Evolutionary conservation across 352 stramenopile species (phyloP), one percentile per base, ranked within the genome.

Genomic region (Globisporangium emineosum): DNA sequence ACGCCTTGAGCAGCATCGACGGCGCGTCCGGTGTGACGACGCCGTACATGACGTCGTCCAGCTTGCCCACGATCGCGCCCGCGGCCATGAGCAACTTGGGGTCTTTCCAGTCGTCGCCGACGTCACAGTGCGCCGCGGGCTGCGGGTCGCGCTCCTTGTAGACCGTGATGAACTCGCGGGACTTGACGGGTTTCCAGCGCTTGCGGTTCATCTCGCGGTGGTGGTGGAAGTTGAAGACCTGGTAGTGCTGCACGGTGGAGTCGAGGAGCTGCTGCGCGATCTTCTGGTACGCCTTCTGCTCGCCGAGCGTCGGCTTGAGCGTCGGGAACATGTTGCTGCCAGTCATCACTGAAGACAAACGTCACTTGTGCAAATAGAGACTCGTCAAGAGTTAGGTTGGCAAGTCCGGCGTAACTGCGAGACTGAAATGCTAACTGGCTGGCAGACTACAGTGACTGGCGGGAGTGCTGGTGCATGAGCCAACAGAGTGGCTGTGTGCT

Each of bases 121-220:
- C n/a, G 43, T 64, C 57, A 47, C 21, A 7, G 25, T 27, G 12
- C 6, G 17, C 27, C 23, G 2, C 12, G 2, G 19, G 23, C 15
- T 47, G 21, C 21, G 62, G 57, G 6, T 52, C n/a, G 47, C 55
- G 67, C 50, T 75, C 57, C 45, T 72, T 72, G 62, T 75, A 79
- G 21, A 79, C 63, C 0, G 64, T 70, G 30, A 79, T 29, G 49
- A 71, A 68, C 23, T 75, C 69, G n/a, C 67, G 72, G 0, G 42
- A 66, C 64, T 71, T 77, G 59, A 79, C 67, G 9, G 53, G 25
- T 43, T 77, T 77, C 72, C 72, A 79, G 4, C 53, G 55, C 57
- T 68, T 71, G 32, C 64, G 64, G 42, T 61, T 52, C 23, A 79
- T 42, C 50, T 59, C 63, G 45, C 71, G 72, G 52, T 65, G 65